Conservation (phyloP, 129 eudicot species). For the Cynara cardunculus region DNA sequence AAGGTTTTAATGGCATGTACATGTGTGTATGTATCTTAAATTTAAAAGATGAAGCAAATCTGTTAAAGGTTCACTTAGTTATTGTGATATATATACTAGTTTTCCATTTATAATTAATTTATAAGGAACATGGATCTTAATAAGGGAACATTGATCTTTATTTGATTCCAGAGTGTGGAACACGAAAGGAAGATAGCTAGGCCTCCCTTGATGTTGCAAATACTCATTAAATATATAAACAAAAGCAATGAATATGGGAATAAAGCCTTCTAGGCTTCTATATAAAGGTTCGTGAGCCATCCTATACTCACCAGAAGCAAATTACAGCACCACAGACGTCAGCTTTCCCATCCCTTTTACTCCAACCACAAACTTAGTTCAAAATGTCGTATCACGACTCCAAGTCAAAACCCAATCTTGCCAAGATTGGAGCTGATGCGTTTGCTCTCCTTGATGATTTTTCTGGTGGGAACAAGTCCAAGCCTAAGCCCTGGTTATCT, state of each 20-base stretch:
- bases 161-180: not conserved
- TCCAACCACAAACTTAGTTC: not conserved
- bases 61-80: too few relatives aligned
- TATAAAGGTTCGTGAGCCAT: not conserved
- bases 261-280: not conserved
- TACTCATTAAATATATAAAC: not conserved
- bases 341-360: not conserved
- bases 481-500: not conserved
- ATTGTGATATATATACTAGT: too few relatives aligned
- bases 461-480: constrained; percentile 3
- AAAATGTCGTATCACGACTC: not conserved
- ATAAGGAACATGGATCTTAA: too few relatives aligned
- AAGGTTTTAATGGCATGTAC: too few relatives aligned
- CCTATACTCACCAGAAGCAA: not conserved
- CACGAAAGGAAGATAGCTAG: not conserved
- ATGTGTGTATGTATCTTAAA: too few relatives aligned
- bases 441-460: constrained; percentile 25
- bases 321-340: not conserved
- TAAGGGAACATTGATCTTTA: not conserved
- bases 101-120: too few relatives aligned
- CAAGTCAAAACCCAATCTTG: constrained; percentile 11
- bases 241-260: not conserved
- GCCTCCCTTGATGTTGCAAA: not conserved
- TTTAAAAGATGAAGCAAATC: too few relatives aligned
- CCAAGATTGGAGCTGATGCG: constrained; percentile 20